These are phyloP conservation scores for Monilinia vaccinii-corymbosi DNA, from an alignment of 2,329 filamentous ascomycete species.

Conservation along the genomic window DNA sequence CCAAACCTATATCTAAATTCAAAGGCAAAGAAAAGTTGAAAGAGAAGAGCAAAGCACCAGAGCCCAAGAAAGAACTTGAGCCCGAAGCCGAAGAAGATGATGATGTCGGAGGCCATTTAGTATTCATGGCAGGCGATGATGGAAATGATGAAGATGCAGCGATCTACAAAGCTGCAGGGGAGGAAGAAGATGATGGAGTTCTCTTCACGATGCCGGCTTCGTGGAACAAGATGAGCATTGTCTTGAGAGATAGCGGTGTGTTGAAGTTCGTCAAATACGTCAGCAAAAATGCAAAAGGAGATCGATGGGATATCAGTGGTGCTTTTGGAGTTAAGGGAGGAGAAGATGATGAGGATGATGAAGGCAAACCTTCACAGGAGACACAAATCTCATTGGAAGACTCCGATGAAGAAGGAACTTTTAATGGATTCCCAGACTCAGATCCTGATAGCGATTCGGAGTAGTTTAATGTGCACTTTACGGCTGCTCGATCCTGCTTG, in stretches of 20 bases:
- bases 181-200: conserved; percentile 65
- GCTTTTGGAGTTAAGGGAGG: conserved; percentile 62
- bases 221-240: conserved; percentile 91
- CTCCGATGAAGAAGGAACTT: conserved; percentile 44
- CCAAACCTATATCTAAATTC: conserved; percentile 15
- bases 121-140: conserved; percentile 89
- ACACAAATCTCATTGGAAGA: conserved; percentile 31
- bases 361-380: conserved; percentile 21
- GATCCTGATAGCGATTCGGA: conserved; percentile 27
- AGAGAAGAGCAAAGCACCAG: neutral
- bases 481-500: neutral
- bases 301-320: conserved; percentile 85
- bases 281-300: conserved; percentile 69
- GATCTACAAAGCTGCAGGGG: conserved; percentile 64
- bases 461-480: conserved; percentile 10
- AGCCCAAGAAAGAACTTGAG: conserved; percentile 8
- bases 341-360: conserved; percentile 34
- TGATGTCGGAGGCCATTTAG: conserved; percentile 67
- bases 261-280: conserved; percentile 97
- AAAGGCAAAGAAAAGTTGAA: conserved; percentile 1
- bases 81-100: conserved; percentile 33
- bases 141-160: conserved; percentile 68
- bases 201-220: conserved; percentile 58
- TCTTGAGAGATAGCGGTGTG: conserved; percentile 76
- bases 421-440: conserved; percentile 45